Base-by-base conservation (phyloP, 179 eudicot genomes). In the Camellia oleifera region DNA sequence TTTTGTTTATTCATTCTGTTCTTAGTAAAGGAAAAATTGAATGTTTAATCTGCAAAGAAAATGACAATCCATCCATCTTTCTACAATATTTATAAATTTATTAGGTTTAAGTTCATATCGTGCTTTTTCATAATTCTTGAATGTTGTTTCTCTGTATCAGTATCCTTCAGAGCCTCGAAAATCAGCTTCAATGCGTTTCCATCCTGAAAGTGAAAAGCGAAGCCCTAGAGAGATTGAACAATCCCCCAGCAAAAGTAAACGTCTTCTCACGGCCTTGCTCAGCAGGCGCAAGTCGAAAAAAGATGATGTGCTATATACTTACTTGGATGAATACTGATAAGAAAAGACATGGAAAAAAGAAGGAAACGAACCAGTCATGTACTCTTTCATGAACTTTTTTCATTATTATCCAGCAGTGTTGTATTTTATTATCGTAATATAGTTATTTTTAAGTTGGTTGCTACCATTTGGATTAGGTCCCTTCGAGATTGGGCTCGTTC, bases 221-320 rank as follows among this genome's bases (percentile, higher is more conserved):
- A 83, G 61, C 23, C 62, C 82, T 12, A 90, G 77, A 85, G 97
- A 89, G 75, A 74, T 70, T 1, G 91, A 92, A 32, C 90, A 92
- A 62, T 75, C 82, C 76, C 92, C 97, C 23, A 90, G 94, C 89
- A 95, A 93, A 83, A 88, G 97, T 78, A 95, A 92, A 85, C 89
- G 98, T 62, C 87, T 95, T 26, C 93, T 95, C 77, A 93, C 89
- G 88, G 82, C 98, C 11, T 86, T 95, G 91, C 97, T 93, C 52
- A 93, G 92, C 78, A 79, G 92, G 62, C 91, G 98, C 77, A 93
- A 91, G 87, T 91, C 97, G 1, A 95, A 86, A 89, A 95, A 92
- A 84, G 98, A 95, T 67, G 97, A 92, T 2, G 85, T 65, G 70
- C 83, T 95, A 13, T 91, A 86, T 79, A 92, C 92, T 14, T 95